phyloP scores from a whole-genome alignment of 768 basidiomycete genomes.

The Suillus discolor region DNA sequence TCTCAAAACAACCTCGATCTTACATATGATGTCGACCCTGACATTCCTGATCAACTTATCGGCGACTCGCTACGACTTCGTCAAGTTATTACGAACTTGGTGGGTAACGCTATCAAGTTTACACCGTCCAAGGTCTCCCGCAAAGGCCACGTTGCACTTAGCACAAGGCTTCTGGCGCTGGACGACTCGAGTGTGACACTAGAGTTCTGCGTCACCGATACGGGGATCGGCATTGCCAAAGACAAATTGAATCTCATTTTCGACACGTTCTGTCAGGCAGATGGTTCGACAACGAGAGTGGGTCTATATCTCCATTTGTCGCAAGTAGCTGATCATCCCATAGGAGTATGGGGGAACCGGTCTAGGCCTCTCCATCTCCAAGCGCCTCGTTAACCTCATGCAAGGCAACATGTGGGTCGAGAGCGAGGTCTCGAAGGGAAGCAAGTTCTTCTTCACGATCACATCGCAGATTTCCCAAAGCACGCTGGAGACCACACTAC shows the following conservation, averaged over 20 bases:
- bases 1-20: conserved; percentile 96
- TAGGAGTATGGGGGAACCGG: conserved; percentile 98
- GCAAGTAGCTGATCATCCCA: conserved; percentile 1
- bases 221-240: conserved; percentile 97
- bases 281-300: conserved; percentile 95
- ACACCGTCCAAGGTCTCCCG: conserved; percentile 77
- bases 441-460: conserved; percentile 97
- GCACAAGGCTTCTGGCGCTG: conserved; percentile 74
- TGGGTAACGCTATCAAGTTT: conserved; percentile 98
- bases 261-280: conserved; percentile 98
- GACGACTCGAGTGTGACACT: conserved; percentile 87
- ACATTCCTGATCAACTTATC: conserved; percentile 95
- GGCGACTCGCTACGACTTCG: conserved; percentile 94
- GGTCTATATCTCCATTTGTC: conserved; percentile 29
- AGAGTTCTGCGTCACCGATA: conserved; percentile 97
- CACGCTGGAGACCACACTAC: conserved; percentile 68
- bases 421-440: conserved; percentile 89
- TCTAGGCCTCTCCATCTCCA: conserved; percentile 95
- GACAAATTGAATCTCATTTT: conserved; percentile 98
- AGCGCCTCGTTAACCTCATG: conserved; percentile 96
- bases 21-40: conserved; percentile 93
- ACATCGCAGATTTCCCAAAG: conserved; percentile 80
- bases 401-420: conserved; percentile 99
- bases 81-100: conserved; percentile 94
- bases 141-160: conserved; percentile 90